These are phyloP conservation scores for Cucumis hystrix DNA, from an alignment of 306 rosid species.

Conservation along the genomic window DNA sequence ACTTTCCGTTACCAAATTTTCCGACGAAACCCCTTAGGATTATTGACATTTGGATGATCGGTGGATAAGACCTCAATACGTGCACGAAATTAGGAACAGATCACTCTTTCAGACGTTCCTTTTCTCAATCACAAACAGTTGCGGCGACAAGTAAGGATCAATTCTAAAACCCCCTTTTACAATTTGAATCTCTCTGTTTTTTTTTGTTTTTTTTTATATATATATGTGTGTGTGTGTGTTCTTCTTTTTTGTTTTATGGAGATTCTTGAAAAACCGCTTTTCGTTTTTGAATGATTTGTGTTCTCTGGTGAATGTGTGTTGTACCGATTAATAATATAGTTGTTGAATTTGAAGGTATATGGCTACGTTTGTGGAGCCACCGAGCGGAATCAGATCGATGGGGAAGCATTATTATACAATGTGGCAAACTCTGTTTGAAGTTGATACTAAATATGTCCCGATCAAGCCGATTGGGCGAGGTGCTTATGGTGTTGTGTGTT, in stretches of 20 bases:
- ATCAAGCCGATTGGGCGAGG: slow-evolving; percentile 79
- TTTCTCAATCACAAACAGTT: not conserved
- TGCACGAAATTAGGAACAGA: not conserved
- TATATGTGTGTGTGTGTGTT: not conserved
- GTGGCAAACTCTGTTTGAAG: slow-evolving; percentile 71
- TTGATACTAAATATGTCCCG: slow-evolving; percentile 68
- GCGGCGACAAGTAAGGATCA: slow-evolving; percentile 39
- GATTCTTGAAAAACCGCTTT: slow-evolving; percentile 21
- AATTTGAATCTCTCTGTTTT: not conserved
- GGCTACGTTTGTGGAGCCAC: slow-evolving; percentile 68
- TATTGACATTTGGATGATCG: not conserved
- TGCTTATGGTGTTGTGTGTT: slow-evolving; percentile 78
- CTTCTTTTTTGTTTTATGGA: not conserved
- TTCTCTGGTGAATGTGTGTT: not conserved
- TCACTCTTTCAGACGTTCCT: not conserved
- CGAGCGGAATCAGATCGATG: slow-evolving; percentile 32
- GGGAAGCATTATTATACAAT: slow-evolving; percentile 64
- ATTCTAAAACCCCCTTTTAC: slow-evolving; percentile 23
- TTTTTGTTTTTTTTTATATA: not conserved
- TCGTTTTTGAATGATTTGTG: not conserved
- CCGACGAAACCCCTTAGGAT: not conserved
- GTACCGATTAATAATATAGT: slow-evolving; percentile 7
- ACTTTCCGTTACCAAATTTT: not conserved
- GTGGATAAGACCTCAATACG: not conserved
- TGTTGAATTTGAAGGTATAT: slow-evolving; percentile 31